Evolutionary conservation across 1,284 basidiomycete species (phyloP), one percentile per base, ranked within the genome.

Genomic region (Athelia sp.): DNA sequence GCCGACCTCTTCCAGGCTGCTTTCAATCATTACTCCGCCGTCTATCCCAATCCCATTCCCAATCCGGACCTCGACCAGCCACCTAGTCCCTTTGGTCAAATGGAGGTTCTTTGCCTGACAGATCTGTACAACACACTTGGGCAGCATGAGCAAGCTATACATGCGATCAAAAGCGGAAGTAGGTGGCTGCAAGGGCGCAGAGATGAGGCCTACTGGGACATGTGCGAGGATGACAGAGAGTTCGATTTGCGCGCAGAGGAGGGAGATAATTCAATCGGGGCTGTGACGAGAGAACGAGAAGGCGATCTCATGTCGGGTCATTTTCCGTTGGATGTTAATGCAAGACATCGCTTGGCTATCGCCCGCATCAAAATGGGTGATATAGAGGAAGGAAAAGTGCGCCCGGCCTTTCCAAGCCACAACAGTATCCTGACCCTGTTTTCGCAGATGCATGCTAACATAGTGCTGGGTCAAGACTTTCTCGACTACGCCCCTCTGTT

Each of bases 161-260:
- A 80, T 13, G 79, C 83, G 0, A 84, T 97, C 49, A 75, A 88
- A 35, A 74, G 75, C 48, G 94, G 93, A 0, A 86, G 83, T 46
- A 71, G 96, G 43, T 98, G 95, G 95, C 67, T 98, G 11, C 92
- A 96, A 63, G 91, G 92, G 0, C 72, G 95, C 31, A 72, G 69
- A n/a, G 70, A 75, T 29, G 82, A 90, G 62, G 78, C 72, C 49
- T 84, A 85, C 49, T 97, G 94, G 93, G 90, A 94, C 56, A 65
- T 79, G 19, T 80, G 84, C 49, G 78, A 82, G 32, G 96, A 97
- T 62, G 94, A 98, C 63, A 73, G 93, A 49, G 95, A 98, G 66
- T 97, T 81, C 59, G 90, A 94, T 59, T 64, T 76, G 36, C 15
- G n/a, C 2, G 68, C 71, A 11, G 76, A 73, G 4, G 63, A 54